Conservation (phyloP, 768 basidiomycete genomes). For the Boletus barrowsii region DNA sequence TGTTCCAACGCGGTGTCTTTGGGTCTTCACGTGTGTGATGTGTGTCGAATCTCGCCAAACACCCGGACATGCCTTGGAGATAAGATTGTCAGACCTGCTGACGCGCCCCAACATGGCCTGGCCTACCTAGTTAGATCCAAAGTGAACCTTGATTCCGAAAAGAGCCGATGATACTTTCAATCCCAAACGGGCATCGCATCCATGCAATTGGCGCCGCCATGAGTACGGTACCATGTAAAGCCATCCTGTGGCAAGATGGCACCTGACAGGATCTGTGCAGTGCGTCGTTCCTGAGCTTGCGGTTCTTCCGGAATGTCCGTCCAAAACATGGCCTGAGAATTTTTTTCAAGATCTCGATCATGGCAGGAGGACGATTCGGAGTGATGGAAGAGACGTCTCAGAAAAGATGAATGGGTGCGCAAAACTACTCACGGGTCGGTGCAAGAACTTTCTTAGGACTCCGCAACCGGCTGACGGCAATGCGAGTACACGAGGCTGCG, state of each 20-base stretch:
- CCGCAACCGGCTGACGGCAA: slow-evolving; percentile 22
- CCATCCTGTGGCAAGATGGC: slow-evolving; percentile 20
- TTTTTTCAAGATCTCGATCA: slow-evolving; percentile 2
- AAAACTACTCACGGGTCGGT: background rate
- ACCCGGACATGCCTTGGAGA: slow-evolving; percentile 8
- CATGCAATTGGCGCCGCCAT: background rate
- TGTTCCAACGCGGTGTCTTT: too few species aligned
- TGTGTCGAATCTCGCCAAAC: slow-evolving; percentile 17
- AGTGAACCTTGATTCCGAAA: slow-evolving; percentile 14
- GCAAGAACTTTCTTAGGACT: slow-evolving; percentile 12
- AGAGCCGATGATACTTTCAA: slow-evolving; percentile 4
- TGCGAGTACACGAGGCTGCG: slow-evolving; percentile 23
- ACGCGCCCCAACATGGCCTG: slow-evolving; percentile 8
- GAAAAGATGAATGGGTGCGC: background rate
- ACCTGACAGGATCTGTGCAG: slow-evolving; percentile 15
- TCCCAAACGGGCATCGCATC: background rate
- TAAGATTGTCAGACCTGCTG: slow-evolving; percentile 23
- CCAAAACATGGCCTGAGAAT: slow-evolving; percentile 10
- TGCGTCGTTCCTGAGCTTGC: slow-evolving; percentile 7
- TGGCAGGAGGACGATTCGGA: slow-evolving; percentile 4
- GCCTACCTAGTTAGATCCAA: slow-evolving; percentile 18
- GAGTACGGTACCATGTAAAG: background rate
- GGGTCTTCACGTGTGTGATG: too few species aligned
- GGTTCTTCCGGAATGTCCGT: slow-evolving; percentile 4
- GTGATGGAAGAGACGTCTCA: background rate